Evolutionary conservation across 495 filamentous ascomycete species (phyloP), one percentile per base, ranked within the genome.

Genomic region (Aspergillus ellipticus): DNA sequence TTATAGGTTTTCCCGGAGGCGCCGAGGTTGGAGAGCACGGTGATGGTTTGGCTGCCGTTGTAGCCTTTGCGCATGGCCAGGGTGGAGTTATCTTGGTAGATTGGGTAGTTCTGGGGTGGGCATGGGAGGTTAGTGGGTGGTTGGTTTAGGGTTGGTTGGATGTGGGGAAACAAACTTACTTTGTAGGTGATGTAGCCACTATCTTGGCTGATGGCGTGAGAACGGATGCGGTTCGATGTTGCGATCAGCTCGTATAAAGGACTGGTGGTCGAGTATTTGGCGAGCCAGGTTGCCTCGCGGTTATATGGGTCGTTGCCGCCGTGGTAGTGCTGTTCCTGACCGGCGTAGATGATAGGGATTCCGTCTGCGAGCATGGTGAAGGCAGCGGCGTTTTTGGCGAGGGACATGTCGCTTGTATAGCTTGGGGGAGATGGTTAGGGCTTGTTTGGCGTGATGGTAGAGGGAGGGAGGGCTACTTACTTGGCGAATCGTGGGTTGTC

Each of bases 201-300:
- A 31, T 62, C 56, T 3, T 42, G 51, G 4, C 17, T 20, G 26
- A 62, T 58, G 8, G 60, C 60, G 35, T 59, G 55, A 15, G n/a
- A 56, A 0, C 60, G 60, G 49, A 62, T 62, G 9, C 33, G 35
- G 39, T 62, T 62, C 15, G 60, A 20, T 2, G 35, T 15, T 0
- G 56, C 56, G n/a, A 63, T 59, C 6, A 48, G 17, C 6, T 35
- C 42, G 42, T 63, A 63, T 3, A 63, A 16, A 26, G 51, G 53
- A 46, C 39, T 52, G 6, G 61, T 63, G 11, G 82, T 87, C 37
- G 71, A 65, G 67, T 87, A 91, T 6, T 73, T 74, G 11, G 82
- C 85, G 13, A 83, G 66, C 90, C 90, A 95, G 45, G 85, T 70
- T 6, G 89, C 88, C 62, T 93, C 90, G 35, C 90, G 84, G 64